phyloP scores from a whole-genome alignment of 495 filamentous ascomycete genomes.

The Penicillium cosmopolitanum region DNA sequence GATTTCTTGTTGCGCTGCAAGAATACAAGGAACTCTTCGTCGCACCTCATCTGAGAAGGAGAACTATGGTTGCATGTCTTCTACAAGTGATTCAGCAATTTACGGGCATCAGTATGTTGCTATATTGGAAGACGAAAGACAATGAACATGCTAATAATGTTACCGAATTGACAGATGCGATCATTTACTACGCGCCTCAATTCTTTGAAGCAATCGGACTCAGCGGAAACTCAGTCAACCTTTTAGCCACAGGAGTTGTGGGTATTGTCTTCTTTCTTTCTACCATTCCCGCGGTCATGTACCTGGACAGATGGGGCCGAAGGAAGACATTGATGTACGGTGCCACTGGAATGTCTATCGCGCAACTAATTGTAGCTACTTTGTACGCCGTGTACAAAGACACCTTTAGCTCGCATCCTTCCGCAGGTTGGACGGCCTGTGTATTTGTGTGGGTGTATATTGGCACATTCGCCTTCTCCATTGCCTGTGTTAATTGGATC shows the following conservation, averaged over 20 bases:
- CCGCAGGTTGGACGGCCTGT: conserved; percentile 50
- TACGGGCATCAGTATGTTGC: conserved; percentile 1
- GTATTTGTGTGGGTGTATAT: conserved; percentile 70
- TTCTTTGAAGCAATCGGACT: conserved; percentile 46
- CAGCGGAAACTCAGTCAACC: conserved; percentile 31
- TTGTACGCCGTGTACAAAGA: conserved; percentile 53
- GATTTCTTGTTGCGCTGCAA: conserved; percentile 1
- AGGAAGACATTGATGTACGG: conserved; percentile 65
- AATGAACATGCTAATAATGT: not conserved
- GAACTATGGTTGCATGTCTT: conserved; percentile 5
- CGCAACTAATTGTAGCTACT: conserved; percentile 67
- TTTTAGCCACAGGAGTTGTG: conserved; percentile 44
- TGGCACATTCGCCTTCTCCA: conserved; percentile 63
- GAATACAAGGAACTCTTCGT: conserved; percentile 11
- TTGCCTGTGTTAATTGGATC: conserved; percentile 48
- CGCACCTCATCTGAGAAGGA: not conserved
- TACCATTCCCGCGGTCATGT: conserved; percentile 59
- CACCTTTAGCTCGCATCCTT: conserved; percentile 19
- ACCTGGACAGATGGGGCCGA: conserved; percentile 64
- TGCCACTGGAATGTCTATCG: conserved; percentile 59
- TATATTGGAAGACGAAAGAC: not conserved
- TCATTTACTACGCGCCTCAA: conserved; percentile 39
- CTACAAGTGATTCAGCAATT: conserved; percentile 7
- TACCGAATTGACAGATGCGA: not conserved
- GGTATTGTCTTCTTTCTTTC: conserved; percentile 39